Base-by-base conservation (phyloP, 495 filamentous ascomycete genomes). In the Aspergillus diversus region DNA sequence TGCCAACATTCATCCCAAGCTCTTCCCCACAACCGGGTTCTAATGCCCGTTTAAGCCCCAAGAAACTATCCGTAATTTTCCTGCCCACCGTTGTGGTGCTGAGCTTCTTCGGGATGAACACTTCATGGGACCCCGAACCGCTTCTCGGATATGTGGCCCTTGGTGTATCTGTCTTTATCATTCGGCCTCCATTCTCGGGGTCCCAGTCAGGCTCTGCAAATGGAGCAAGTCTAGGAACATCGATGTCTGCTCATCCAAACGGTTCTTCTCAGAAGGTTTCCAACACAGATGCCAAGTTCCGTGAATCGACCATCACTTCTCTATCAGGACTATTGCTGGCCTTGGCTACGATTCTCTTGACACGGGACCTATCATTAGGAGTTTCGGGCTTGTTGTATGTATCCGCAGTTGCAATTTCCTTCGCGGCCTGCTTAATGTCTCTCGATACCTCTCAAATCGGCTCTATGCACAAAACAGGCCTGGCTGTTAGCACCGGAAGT, bases 121-220 rank as follows among this genome's bases (percentile, higher is more conserved):
- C 72, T 34, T 47, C 71, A 3, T 73, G 72, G 75, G 72, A 75
- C 51, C 55, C 66, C 12, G 65, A 72, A 11, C 73, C 77, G 1
- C 34, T 76, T 11, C 46, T 79, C 16, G 83, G 84, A 12, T 85
- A 87, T 63, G 34, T 76, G 3, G 74, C 79, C 5, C 70, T 87
- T 39, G 61, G 74, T 7, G 39, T 75, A 6, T 82, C 82, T 0
- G 62, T 81, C 5, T 77, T 84, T 50, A 16, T 66, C 11, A 32
- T 62, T 33, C 64, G 64, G 7, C 64, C 64, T 32, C 55, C 50
- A 7, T 62, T 59, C 17, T 33, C 55, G 33, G 37, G 16, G 16
- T 49, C 48, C 0, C 0, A 49, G 33, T 55, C 62, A 32, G 50
- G 33, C 43, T 33, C 27, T 34, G 53, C 21, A 17, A 61, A 69